phyloP scores from a whole-genome alignment of 441 rosid genomes.

The Erysimum cheiri region DNA sequence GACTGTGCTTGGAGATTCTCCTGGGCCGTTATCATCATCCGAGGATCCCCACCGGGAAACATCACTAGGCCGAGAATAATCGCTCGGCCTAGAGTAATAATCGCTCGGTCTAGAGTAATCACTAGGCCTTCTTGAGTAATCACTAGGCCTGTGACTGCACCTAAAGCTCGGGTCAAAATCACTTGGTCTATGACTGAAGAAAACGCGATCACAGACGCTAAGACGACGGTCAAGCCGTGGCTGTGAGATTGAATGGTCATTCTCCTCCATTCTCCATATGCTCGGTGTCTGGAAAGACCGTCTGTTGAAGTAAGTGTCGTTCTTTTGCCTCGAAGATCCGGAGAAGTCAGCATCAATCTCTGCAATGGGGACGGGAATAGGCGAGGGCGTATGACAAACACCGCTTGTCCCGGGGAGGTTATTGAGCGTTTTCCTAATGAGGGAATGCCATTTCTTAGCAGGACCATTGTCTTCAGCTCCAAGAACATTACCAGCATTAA shows the following conservation, averaged over 20 bases:
- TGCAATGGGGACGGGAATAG: conserved; percentile 85
- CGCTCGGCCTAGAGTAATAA: conserved; percentile 43
- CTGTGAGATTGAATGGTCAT: conserved; percentile 67
- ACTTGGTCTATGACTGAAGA: conserved; percentile 81
- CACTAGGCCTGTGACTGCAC: conserved; percentile 53
- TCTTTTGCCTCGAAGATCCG: conserved; percentile 84
- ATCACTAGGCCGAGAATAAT: conserved; percentile 63
- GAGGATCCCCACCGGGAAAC: conserved; percentile 88
- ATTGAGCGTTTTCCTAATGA: conserved; percentile 83
- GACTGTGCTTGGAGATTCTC: conserved; percentile 81
- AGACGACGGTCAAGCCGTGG: conserved; percentile 78
- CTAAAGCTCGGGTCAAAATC: conserved; percentile 69
- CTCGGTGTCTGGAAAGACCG: conserved; percentile 89
- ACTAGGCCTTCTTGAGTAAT: conserved; percentile 41
- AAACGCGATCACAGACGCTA: conserved; percentile 90
- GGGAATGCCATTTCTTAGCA: conserved; percentile 92
- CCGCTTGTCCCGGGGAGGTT: conserved; percentile 75
- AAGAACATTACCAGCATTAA: conserved; percentile 93
- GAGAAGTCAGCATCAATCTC: conserved; percentile 96
- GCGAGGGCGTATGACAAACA: conserved; percentile 78
- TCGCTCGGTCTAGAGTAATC: conserved; percentile 43
- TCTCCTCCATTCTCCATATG: conserved; percentile 70
- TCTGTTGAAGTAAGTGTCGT: conserved; percentile 81
- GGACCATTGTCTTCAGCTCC: conserved; percentile 99
- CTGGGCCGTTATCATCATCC: conserved; percentile 84